phyloP scores from a whole-genome alignment of 805 yeast species.

The Sugiyamaella qingdaonensis region DNA sequence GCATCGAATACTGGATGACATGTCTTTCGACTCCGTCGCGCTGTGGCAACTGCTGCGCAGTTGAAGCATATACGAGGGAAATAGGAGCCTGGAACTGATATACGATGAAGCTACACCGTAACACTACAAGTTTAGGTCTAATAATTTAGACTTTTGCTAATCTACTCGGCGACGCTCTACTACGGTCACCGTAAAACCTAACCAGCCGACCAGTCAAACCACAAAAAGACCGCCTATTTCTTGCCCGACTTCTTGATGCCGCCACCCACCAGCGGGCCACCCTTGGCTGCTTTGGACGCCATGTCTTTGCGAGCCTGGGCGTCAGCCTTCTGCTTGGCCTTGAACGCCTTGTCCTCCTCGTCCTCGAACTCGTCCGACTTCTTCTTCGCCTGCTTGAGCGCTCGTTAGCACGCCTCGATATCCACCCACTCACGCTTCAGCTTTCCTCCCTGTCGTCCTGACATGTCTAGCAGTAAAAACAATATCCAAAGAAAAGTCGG shows the following conservation, averaged over 20 bases:
- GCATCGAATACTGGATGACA: too few species aligned
- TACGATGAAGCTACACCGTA: too few species aligned
- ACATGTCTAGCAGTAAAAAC: constrained; percentile 45
- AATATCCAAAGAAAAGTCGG: background rate
- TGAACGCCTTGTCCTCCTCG: constrained; percentile 86
- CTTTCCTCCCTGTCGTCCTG: constrained; percentile 97
- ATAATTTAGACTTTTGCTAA: too few species aligned
- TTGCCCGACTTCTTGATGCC: constrained; percentile 75
- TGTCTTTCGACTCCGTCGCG: too few species aligned
- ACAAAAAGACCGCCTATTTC: constrained; percentile 10
- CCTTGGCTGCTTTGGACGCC: constrained; percentile 80
- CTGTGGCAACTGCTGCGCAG: too few species aligned
- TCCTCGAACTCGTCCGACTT: constrained; percentile 63
- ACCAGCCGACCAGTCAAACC: too few species aligned
- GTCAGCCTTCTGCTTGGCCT: constrained; percentile 91
- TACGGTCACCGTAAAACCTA: too few species aligned
- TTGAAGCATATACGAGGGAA: too few species aligned
- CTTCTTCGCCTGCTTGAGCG: constrained; percentile 77
- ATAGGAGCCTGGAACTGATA: too few species aligned
- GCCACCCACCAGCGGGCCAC: constrained; percentile 89
- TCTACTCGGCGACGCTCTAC: too few species aligned
- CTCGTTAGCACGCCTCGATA: constrained; percentile 26
- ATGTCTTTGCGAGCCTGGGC: constrained; percentile 89
- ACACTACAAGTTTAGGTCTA: too few species aligned
- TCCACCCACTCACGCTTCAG: constrained; percentile 63